phyloP scores from a whole-genome alignment of 1,284 basidiomycete genomes.

The Schizophyllum commune region DNA sequence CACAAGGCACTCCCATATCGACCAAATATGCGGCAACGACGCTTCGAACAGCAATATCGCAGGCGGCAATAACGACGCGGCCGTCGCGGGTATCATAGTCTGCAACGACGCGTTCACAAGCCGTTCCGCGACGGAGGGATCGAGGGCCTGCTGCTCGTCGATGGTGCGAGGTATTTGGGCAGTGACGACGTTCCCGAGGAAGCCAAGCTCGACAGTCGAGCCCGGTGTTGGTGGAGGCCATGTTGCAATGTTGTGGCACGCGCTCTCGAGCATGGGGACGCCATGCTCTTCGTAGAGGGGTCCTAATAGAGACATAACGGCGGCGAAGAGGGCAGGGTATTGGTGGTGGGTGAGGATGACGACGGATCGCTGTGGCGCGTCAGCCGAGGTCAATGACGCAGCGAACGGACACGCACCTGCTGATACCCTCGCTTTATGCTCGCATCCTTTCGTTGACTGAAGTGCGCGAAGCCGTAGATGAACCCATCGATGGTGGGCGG shows the following conservation, averaged over 20 bases:
- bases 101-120: slow-evolving; percentile 19
- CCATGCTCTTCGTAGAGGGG: slow-evolving; percentile 73
- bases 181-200: slow-evolving; percentile 69
- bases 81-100: slow-evolving; percentile 69
- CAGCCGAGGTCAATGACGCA: not conserved
- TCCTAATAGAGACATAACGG: slow-evolving; percentile 64
- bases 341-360: slow-evolving; percentile 82
- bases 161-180: slow-evolving; percentile 63
- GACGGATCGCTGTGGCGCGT: slow-evolving; percentile 61
- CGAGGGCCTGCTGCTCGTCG: slow-evolving; percentile 64
- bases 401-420: slow-evolving; percentile 46
- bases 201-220: slow-evolving; percentile 63
- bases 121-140: slow-evolving; percentile 41
- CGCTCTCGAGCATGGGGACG: slow-evolving; percentile 75
- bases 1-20: slow-evolving; percentile 88
- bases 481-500: slow-evolving; percentile 51
- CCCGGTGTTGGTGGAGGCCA: slow-evolving; percentile 74
- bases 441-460: slow-evolving; percentile 66
- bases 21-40: slow-evolving; percentile 78
- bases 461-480: slow-evolving; percentile 81
- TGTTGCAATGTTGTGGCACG: slow-evolving; percentile 77
- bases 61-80: slow-evolving; percentile 60
- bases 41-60: slow-evolving; percentile 71
- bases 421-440: slow-evolving; percentile 77
- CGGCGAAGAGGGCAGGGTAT: slow-evolving; percentile 77